Base-by-base conservation (phyloP, 768 basidiomycete genomes). In the Lactarius evosmus region DNA sequence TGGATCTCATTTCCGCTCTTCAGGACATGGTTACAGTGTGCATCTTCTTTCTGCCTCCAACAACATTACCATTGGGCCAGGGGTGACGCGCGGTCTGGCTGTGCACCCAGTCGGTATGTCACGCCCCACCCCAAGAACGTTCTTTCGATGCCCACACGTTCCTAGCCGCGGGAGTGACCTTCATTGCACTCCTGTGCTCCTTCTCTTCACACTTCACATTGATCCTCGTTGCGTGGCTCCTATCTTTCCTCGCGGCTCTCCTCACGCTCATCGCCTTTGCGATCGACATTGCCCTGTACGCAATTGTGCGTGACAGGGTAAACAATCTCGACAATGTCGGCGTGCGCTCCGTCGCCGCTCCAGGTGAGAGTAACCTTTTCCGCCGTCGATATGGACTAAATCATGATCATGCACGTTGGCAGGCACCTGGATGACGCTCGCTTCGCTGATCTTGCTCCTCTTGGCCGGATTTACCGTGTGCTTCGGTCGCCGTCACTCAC, bases 61-160 rank as follows among this genome's bases (percentile, higher is more conserved):
- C 51, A 78, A 67, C 44, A 75, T 79, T 22, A 75, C 73, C 55
- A 79, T 89, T 61, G 79, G 74, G 3, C 69, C 83, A 0, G 80
- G 83, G 1, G 89, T 88, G 85, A 93, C 90, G 7, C 82, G 83
- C 41, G 90, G 88, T 4, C 81, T 92, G 7, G 88, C 84, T 2
- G 78, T 90, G 30, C 88, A 90, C 67, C 89, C 90, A 17, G 83
- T 90, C 58, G 89, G 90, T 89, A 67, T 7, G 57, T 49, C 32
- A 17, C 29, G 46, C 33, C 30, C 54, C 41, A 4, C 25, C 25
- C 27, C 56, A 14, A 27, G 36, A 54, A 17, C 25, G n/a, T 25
- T 22, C 46, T n/a, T 12, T 32, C 33, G 12, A 11, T 17, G 27
- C 58, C 60, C 49, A 67, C 32, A 50, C 58, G 27, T 55, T 32